Conservation (phyloP, 768 basidiomycete genomes). For the Auricularia cornea region DNA sequence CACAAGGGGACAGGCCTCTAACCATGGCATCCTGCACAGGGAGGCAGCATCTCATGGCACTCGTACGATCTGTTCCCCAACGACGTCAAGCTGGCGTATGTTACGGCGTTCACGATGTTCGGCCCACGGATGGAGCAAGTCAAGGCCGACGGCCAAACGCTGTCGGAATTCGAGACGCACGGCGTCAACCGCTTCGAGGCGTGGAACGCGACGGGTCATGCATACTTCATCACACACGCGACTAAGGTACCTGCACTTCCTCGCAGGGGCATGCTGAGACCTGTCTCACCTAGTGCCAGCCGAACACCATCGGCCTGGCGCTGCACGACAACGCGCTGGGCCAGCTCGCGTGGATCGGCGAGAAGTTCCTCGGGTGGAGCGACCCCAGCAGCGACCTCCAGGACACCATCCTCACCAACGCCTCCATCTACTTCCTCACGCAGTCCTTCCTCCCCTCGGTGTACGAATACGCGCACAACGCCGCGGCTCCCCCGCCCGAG, state of each 20-base stretch:
- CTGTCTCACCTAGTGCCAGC: constrained; percentile 10
- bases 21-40: background rate
- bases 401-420: constrained; percentile 12
- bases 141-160: background rate
- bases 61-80: no score
- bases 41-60: constrained; percentile 3
- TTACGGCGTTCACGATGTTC: no score
- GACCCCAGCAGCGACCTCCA: constrained; percentile 8
- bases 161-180: constrained; percentile 1
- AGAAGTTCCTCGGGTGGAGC: constrained; percentile 11
- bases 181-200: background rate
- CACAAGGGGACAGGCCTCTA: background rate
- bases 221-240: background rate
- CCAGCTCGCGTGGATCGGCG: constrained; percentile 20
- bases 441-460: constrained; percentile 14
- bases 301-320: constrained; percentile 19
- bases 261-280: no score
- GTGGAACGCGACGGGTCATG: constrained; percentile 6
- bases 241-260: constrained; percentile 3
- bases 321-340: constrained; percentile 20
- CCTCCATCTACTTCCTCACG: constrained; percentile 21
- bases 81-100: no score
- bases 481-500: background rate
- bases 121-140: constrained; percentile 1
- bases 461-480: constrained; percentile 13